phyloP scores from a whole-genome alignment of 345 rosid species.

The Lumnitzera littorea region DNA sequence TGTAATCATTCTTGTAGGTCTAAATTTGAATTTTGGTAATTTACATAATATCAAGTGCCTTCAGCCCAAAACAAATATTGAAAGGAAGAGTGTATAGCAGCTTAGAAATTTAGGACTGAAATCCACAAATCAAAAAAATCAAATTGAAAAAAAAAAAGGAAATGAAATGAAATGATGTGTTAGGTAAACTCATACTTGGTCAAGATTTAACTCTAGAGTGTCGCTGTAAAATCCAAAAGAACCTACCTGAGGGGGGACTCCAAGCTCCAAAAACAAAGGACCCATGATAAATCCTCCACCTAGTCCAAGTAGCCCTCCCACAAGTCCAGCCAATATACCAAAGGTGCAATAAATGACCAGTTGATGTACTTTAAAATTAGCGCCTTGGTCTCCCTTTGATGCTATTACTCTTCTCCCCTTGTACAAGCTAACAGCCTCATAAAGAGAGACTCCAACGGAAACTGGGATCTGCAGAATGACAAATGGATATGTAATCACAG shows the following conservation, averaged over 20 bases:
- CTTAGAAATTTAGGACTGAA: no score
- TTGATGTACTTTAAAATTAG: slow-evolving; percentile 32
- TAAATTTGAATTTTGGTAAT: no score
- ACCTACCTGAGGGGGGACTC: slow-evolving; percentile 68
- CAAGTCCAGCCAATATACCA: slow-evolving; percentile 62
- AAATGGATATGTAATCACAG: not conserved
- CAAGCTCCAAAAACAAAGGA: slow-evolving; percentile 66
- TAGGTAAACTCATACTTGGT: not conserved
- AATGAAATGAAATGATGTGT: not conserved
- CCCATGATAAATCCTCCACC: slow-evolving; percentile 87
- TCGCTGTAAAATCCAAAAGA: no score
- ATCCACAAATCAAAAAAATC: no score
- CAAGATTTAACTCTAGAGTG: no score
- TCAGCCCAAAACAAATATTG: no score
- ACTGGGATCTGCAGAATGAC: slow-evolving; percentile 46
- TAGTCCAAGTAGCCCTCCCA: slow-evolving; percentile 73
- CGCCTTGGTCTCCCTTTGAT: slow-evolving; percentile 48
- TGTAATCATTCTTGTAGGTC: no score
- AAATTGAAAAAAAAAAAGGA: not conserved
- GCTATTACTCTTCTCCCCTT: slow-evolving; percentile 52
- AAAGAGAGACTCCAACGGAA: slow-evolving; percentile 52
- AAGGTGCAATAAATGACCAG: slow-evolving; percentile 43
- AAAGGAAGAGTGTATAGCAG: no score
- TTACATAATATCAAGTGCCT: no score
- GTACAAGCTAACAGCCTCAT: slow-evolving; percentile 61